Evolutionary conservation across 345 rosid species (phyloP).

Genomic region (Acer negundo): DNA sequence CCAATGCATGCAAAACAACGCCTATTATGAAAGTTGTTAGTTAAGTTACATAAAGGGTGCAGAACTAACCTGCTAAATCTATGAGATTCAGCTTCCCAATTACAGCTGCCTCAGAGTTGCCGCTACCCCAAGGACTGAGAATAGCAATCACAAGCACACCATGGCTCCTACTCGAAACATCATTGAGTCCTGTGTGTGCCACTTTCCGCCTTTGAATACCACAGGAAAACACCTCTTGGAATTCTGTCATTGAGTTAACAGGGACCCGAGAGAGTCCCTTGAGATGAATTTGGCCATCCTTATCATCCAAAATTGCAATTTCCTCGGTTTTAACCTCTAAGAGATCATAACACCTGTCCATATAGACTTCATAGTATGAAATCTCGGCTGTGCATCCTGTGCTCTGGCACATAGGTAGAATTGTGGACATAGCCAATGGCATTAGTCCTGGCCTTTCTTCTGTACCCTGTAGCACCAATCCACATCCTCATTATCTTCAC

Average conservation of each 20-base stretch:
- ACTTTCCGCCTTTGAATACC: constrained; percentile 75
- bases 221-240: constrained; percentile 47
- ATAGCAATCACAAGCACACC: constrained; percentile 80
- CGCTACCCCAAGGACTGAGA: constrained; percentile 34
- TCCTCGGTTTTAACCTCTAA: constrained; percentile 55
- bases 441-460: constrained; percentile 66
- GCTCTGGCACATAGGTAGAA: constrained; percentile 54
- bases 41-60: neutral
- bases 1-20: neutral
- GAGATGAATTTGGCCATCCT: constrained; percentile 74
- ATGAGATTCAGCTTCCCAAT: constrained; percentile 87
- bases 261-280: constrained; percentile 70
- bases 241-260: constrained; percentile 58
- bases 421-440: constrained; percentile 67
- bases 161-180: constrained; percentile 92
- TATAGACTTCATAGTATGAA: constrained; percentile 87
- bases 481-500: neutral
- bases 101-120: constrained; percentile 36
- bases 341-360: constrained; percentile 94
- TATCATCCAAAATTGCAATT: constrained; percentile 66
- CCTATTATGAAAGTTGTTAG: neutral
- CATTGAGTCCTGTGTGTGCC: constrained; percentile 85
- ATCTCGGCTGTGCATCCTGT: constrained; percentile 58
- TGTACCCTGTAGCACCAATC: constrained; percentile 57
- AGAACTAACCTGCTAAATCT: constrained; percentile 77